Conservation (phyloP, 2,329 filamentous ascomycete species). For the Pestalotiopsis sp. region DNA sequence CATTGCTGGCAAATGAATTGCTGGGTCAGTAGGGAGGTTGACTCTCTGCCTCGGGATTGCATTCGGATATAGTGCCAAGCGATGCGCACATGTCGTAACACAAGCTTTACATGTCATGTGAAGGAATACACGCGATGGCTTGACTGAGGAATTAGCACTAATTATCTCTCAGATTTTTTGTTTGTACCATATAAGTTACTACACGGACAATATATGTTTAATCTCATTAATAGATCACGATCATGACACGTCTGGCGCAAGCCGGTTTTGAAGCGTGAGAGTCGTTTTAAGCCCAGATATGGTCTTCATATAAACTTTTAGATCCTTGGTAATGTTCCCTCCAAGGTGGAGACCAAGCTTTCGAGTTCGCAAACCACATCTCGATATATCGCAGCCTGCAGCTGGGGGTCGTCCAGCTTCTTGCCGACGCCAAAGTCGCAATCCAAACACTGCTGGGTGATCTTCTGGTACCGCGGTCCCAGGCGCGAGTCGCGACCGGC, state of each 20-base stretch:
- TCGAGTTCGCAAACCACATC: constrained; percentile 19
- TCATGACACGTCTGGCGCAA: too few species aligned
- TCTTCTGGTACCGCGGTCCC: constrained; percentile 21
- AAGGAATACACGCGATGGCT: not conserved
- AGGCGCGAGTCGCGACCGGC: constrained; percentile 14
- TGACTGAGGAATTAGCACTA: not conserved
- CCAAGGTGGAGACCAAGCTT: constrained; percentile 3
- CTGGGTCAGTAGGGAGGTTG: constrained; percentile 27
- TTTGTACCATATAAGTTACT: not conserved
- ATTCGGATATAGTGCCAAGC: not conserved
- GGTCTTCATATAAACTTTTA: not conserved
- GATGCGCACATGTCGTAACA: not conserved
- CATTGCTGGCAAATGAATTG: constrained; percentile 33
- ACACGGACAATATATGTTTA: not conserved
- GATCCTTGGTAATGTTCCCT: not conserved
- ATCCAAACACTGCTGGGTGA: constrained; percentile 25
- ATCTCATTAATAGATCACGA: not conserved
- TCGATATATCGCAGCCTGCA: constrained; percentile 22
- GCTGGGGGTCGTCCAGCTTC: constrained; percentile 16
- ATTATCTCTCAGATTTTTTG: not conserved
- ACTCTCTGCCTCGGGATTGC: not conserved
- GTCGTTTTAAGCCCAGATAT: not conserved
- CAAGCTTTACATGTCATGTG: not conserved
- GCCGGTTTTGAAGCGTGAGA: too few species aligned
- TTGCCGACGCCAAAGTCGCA: constrained; percentile 26